A percentile compares a stretch with the other conserved stretches of the same genome.
phyloP scores from a whole-genome alignment of 1,284 basidiomycete species.

The Leccinum solheimii region DNA sequence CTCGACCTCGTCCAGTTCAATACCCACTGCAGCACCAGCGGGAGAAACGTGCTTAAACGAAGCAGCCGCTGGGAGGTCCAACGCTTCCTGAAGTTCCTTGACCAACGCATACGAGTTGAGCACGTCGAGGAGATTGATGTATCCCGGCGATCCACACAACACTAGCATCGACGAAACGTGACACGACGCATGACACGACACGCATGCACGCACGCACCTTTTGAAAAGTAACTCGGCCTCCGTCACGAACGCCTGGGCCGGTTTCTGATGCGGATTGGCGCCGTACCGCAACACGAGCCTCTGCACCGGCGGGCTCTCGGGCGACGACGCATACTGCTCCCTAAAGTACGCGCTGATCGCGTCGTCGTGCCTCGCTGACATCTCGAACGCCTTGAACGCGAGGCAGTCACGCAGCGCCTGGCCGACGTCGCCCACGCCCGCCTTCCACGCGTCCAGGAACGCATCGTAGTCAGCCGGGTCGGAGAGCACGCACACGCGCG shows the following conservation, averaged over 20 bases:
- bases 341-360: conserved; percentile 98
- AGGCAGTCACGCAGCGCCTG: conserved; percentile 75
- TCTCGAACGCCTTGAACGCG: conserved; percentile 97
- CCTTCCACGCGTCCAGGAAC: conserved; percentile 79
- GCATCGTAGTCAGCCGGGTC: conserved; percentile 91
- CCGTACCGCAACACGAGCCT: conserved; percentile 91
- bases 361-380: conserved; percentile 93
- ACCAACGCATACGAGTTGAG: conserved; percentile 98
- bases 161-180: conserved; percentile 45
- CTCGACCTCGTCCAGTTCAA: conserved; percentile 83
- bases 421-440: conserved; percentile 59
- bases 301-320: conserved; percentile 74
- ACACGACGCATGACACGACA: neutral
- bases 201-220: conserved; percentile 48
- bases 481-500: conserved; percentile 88
- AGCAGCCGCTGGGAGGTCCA: conserved; percentile 90
- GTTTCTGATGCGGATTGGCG: conserved; percentile 98
- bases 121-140: conserved; percentile 99
- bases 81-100: conserved; percentile 87
- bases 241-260: conserved; percentile 94
- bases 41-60: conserved; percentile 99
- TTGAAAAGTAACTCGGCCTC: conserved; percentile 93
- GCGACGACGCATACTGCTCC: conserved; percentile 88
- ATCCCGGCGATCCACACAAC: conserved; percentile 93
- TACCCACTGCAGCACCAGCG: conserved; percentile 91